These are phyloP conservation scores for Xylaria sp. DNA, from an alignment of 2,329 filamentous ascomycete genomes.

Conservation along the genomic window DNA sequence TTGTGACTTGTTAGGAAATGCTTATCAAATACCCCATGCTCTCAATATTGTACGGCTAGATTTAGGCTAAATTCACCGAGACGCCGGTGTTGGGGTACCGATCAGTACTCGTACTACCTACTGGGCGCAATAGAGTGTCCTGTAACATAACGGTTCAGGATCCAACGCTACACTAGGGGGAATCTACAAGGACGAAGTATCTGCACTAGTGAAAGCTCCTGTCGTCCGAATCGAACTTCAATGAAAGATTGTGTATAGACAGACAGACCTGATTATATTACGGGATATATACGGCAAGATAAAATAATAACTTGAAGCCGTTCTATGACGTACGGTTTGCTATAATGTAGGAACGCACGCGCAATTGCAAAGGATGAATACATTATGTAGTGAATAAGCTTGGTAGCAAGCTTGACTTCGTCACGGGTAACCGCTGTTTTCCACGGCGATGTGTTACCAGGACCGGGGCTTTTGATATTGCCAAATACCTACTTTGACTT, in stretches of 20 bases:
- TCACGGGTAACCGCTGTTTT: neutral
- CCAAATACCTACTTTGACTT: neutral
- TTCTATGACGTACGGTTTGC: too few species aligned
- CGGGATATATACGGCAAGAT: neutral
- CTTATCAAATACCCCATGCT: neutral
- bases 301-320: too few species aligned
- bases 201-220: neutral
- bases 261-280: neutral
- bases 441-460: neutral
- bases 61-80: conserved; percentile 9
- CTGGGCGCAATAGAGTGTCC: neutral
- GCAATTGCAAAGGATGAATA: neutral
- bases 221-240: neutral
- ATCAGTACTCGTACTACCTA: neutral
- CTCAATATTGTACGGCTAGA: neutral
- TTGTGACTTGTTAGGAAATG: too few species aligned
- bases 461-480: neutral
- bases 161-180: too few species aligned
- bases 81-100: conserved; percentile 11
- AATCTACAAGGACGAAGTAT: neutral
- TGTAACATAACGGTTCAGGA: neutral
- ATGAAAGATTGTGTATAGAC: neutral
- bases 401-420: neutral
- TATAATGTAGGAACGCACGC: too few species aligned
- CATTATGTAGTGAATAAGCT: neutral